Percentiles rank a stretch among this genome's conserved stretches.
These are phyloP conservation scores for Gloeostereum incarnatum DNA, from an alignment of 768 basidiomycete species.

Conservation along the genomic window DNA sequence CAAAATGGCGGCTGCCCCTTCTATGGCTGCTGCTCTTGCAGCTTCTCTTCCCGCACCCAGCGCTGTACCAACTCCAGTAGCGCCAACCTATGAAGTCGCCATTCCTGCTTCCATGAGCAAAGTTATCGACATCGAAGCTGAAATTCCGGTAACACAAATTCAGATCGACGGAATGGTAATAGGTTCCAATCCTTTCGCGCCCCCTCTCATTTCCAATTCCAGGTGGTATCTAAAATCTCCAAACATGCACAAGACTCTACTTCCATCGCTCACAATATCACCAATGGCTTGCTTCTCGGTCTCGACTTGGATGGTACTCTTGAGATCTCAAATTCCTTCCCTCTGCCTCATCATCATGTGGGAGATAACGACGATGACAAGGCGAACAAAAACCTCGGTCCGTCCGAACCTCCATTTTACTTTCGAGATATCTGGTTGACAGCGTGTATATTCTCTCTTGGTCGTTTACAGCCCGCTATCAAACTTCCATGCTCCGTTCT, in stretches of 20 bases:
- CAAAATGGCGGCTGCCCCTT: conserved; percentile 58
- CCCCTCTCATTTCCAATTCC: conserved; percentile 8
- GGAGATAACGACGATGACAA: conserved; percentile 75
- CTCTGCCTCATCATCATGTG: conserved; percentile 68
- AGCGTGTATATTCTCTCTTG: conserved; percentile 6
- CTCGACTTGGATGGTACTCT: conserved; percentile 87
- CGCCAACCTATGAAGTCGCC: conserved; percentile 71
- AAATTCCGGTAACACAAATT: conserved; percentile 70
- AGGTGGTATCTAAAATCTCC: conserved; percentile 91
- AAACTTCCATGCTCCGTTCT: conserved; percentile 75
- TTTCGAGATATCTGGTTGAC: conserved; percentile 2
- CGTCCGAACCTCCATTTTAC: conserved; percentile 16
- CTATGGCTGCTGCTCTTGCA: conserved; percentile 91
- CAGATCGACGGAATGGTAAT: conserved; percentile 81
- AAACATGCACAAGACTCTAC: conserved; percentile 83
- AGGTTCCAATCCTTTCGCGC: neutral
- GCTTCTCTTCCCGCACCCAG: conserved; percentile 68
- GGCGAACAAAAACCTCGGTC: conserved; percentile 63
- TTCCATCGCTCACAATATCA: conserved; percentile 58
- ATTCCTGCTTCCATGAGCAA: conserved; percentile 92
- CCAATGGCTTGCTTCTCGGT: conserved; percentile 81
- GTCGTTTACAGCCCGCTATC: conserved; percentile 55
- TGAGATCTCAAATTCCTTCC: conserved; percentile 88
- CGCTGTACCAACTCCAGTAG: conserved; percentile 48
- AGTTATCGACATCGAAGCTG: conserved; percentile 88